A percentile compares a stretch with the other conserved stretches of the same genome.
Conservation (phyloP, 106 monocot genomes). For the Allium fistulosum region DNA sequence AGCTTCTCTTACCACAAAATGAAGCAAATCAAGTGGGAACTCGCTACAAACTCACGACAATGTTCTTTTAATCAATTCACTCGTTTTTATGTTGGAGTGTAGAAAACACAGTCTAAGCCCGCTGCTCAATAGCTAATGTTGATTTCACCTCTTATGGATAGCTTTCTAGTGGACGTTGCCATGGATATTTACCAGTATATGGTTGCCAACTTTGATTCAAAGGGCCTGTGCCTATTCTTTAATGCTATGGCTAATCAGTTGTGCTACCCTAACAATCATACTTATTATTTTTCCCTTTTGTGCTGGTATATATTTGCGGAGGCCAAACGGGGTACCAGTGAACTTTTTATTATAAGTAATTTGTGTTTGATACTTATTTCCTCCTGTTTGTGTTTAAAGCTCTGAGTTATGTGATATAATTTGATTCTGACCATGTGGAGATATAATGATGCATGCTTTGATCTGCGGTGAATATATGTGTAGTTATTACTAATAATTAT, state of each 20-base stretch:
- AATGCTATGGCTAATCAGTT: conserved; percentile 94
- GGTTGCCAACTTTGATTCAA: conserved; percentile 61
- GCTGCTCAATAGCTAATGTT: conserved; percentile 37
- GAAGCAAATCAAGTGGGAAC: conserved; percentile 66
- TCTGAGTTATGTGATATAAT: too few relatives aligned
- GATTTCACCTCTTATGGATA: conserved; percentile 56
- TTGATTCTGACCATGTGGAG: background rate
- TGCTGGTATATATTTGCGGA: conserved; percentile 82
- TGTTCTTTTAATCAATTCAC: conserved; percentile 85
- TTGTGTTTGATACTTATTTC: background rate
- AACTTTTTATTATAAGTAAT: background rate
- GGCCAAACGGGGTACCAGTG: conserved; percentile 40
- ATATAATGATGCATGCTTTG: background rate
- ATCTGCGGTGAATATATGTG: too few relatives aligned
- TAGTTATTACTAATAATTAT: too few relatives aligned
- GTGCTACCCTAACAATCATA: conserved; percentile 93
- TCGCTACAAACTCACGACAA: conserved; percentile 84
- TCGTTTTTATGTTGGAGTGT: conserved; percentile 94
- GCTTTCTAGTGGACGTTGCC: conserved; percentile 52
- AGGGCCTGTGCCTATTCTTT: conserved; percentile 83
- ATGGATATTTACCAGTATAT: conserved; percentile 80
- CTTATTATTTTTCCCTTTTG: conserved; percentile 88
- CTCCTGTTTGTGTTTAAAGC: background rate
- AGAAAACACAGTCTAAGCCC: conserved; percentile 75
- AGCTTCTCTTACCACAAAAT: conserved; percentile 53